Evolutionary conservation across 1,139 yeast genomes (phyloP).

Genomic region (Magnusiomyces ingens): DNA sequence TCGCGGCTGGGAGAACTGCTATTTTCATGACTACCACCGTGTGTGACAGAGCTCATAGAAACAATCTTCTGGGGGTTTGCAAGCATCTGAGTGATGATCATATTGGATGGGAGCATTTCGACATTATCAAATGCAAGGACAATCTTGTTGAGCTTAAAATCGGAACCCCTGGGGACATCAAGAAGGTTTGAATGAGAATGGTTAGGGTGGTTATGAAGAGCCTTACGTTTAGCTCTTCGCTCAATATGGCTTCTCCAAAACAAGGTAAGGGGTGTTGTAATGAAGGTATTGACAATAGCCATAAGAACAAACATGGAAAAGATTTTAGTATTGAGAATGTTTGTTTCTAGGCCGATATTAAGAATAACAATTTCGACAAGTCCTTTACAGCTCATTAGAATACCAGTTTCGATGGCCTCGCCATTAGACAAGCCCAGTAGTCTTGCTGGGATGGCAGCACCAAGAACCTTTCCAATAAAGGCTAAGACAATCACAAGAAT

Average conservation of each 20-base stretch:
- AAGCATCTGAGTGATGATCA: constrained; percentile 33
- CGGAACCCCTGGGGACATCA: constrained; percentile 21
- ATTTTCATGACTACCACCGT: too few relatives aligned
- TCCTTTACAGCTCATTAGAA: constrained; percentile 85
- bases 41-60: constrained; percentile 8
- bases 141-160: constrained; percentile 17
- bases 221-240: too few relatives aligned
- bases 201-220: not conserved
- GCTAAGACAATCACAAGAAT: constrained; percentile 61
- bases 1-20: too few relatives aligned
- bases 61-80: constrained; percentile 23
- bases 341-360: constrained; percentile 64
- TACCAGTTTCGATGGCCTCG: constrained; percentile 68
- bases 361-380: constrained; percentile 64
- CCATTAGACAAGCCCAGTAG: constrained; percentile 58
- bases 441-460: constrained; percentile 61
- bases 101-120: constrained; percentile 25
- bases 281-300: constrained; percentile 69
- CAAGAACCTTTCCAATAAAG: constrained; percentile 55
- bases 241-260: constrained; percentile 19
- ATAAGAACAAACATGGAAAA: constrained; percentile 76
- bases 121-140: constrained; percentile 22
- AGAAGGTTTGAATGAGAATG: constrained; percentile 34
- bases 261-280: constrained; percentile 66
- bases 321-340: constrained; percentile 54